phyloP scores from a whole-genome alignment of 108 stramenopile genomes.

The Cyclotella sp. region DNA sequence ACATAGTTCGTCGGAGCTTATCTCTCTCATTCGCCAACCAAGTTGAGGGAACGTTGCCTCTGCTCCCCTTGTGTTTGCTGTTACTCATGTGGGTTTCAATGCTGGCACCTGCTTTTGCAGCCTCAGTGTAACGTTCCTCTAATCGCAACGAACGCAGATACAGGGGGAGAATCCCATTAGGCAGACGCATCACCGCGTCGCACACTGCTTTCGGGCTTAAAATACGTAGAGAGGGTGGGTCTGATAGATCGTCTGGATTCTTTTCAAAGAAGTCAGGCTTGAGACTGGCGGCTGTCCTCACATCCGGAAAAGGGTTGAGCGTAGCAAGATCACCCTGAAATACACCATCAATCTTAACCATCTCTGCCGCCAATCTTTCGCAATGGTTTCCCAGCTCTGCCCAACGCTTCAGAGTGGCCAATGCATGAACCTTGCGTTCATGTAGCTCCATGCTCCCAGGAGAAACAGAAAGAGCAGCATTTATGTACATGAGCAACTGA shows the following conservation, averaged over 20 bases:
- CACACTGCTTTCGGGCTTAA: slow-evolving; percentile 62
- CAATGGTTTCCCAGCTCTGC: slow-evolving; percentile 73
- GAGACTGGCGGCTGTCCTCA: slow-evolving; percentile 51
- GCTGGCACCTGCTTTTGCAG: slow-evolving; percentile 57
- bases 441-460: slow-evolving; percentile 61
- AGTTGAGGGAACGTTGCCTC: slow-evolving; percentile 34
- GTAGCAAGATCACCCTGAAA: slow-evolving; percentile 64
- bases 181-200: slow-evolving; percentile 78
- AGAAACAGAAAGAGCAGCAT: slow-evolving; percentile 62
- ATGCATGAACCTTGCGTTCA: slow-evolving; percentile 60
- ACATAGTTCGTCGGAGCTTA: slow-evolving; percentile 57
- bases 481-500: slow-evolving; percentile 64
- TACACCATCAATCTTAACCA: slow-evolving; percentile 66
- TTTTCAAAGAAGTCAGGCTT: slow-evolving; percentile 50
- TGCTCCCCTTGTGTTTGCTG: slow-evolving; percentile 39
- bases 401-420: slow-evolving; percentile 76
- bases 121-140: slow-evolving; percentile 76
- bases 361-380: slow-evolving; percentile 72
- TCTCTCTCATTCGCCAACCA: slow-evolving; percentile 59
- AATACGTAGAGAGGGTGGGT: slow-evolving; percentile 39
- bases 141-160: slow-evolving; percentile 77
- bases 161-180: slow-evolving; percentile 53
- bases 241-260: slow-evolving; percentile 37
- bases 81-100: slow-evolving; percentile 51
- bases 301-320: slow-evolving; percentile 67